A percentile compares a stretch with the other conserved stretches of the same genome.
These are phyloP conservation scores for Lipomyces kockii DNA, from an alignment of 805 yeast species.

Conservation along the genomic window DNA sequence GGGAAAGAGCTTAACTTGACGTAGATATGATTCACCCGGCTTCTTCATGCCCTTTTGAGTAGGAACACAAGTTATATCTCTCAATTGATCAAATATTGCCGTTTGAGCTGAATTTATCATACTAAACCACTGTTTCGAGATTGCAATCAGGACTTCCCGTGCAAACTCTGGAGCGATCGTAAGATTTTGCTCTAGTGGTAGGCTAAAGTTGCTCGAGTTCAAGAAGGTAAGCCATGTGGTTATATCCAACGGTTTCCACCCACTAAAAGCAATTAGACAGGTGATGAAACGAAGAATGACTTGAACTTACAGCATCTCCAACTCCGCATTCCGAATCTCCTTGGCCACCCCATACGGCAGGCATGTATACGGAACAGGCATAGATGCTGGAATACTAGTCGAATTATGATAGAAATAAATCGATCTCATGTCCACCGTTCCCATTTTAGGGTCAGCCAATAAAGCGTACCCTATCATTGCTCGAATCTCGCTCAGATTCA, in stretches of 20 bases:
- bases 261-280: constrained; percentile 19
- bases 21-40: constrained; percentile 46
- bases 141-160: constrained; percentile 37
- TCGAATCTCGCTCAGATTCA: constrained; percentile 29
- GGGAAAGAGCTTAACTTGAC: constrained; percentile 46
- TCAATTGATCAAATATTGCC: constrained; percentile 29
- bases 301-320: constrained; percentile 35
- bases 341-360: constrained; percentile 40
- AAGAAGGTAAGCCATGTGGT: constrained; percentile 39
- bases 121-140: constrained; percentile 41
- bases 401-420: constrained; percentile 40
- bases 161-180: constrained; percentile 41
- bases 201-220: constrained; percentile 8
- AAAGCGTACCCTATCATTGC: constrained; percentile 38
- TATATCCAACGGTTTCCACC: constrained; percentile 40
- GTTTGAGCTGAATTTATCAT: constrained; percentile 19
- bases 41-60: constrained; percentile 47
- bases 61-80: constrained; percentile 43
- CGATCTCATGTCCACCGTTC: constrained; percentile 38
- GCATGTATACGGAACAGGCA: constrained; percentile 45
- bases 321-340: constrained; percentile 29
- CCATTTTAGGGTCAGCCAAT: constrained; percentile 35
- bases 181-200: constrained; percentile 35
- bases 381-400: constrained; percentile 36
- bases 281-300: background rate